phyloP scores from a whole-genome alignment of 176 grass and related monocot genomes.

The Miscanthus lutarioriparius region DNA sequence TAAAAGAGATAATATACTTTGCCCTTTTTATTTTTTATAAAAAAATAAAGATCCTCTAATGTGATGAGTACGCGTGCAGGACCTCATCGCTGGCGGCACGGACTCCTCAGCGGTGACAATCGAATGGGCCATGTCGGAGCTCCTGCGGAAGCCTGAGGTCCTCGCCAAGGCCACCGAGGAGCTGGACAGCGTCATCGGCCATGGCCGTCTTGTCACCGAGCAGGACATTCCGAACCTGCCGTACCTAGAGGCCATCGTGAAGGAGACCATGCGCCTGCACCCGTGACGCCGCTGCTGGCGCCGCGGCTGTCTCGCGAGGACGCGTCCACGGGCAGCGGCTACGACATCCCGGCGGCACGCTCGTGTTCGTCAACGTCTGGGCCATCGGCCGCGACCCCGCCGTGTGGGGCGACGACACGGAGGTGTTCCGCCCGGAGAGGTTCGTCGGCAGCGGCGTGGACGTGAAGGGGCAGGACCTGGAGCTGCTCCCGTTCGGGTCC shows the following conservation, averaged over 20 bases:
- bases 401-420: conserved; percentile 39
- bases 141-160: conserved; percentile 40
- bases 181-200: conserved; percentile 45
- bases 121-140: conserved; percentile 57
- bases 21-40: too few species aligned
- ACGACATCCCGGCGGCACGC: conserved; percentile 51
- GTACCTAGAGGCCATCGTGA: conserved; percentile 51
- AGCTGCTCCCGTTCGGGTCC: conserved; percentile 6
- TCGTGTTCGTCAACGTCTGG: conserved; percentile 52
- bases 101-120: conserved; percentile 48
- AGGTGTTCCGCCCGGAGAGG: conserved; percentile 57
- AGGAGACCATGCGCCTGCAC: conserved; percentile 63
- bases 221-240: conserved; percentile 41
- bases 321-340: conserved; percentile 20
- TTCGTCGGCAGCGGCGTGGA: conserved; percentile 27
- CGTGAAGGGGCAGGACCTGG: background rate
- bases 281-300: conserved; percentile 44
- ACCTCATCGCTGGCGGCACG: conserved; percentile 49
- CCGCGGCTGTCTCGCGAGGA: conserved; percentile 42
- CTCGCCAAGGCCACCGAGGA: conserved; percentile 53
- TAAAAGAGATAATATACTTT: too few species aligned
- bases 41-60: too few species aligned
- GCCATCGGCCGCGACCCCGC: conserved; percentile 53
- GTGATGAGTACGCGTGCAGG: conserved; percentile 12
- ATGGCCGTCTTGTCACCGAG: conserved; percentile 40